Conservation (phyloP, 2,329 filamentous ascomycete species). For the Anisogramma anomala region DNA sequence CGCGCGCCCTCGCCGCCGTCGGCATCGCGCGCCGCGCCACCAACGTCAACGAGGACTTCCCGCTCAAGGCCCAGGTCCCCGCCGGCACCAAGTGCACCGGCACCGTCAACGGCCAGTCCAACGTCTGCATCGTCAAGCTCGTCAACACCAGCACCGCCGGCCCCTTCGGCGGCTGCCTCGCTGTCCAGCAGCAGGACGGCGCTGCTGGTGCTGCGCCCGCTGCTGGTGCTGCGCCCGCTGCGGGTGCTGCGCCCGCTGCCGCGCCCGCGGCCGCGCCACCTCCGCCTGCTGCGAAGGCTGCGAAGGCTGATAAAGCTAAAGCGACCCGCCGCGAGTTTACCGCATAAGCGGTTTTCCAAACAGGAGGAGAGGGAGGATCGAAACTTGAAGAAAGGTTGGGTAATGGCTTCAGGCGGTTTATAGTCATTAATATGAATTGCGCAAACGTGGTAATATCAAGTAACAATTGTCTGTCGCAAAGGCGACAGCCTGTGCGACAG, state of each 20-base stretch:
- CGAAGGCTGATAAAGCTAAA: too few species aligned
- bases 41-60: slow-evolving; percentile 17
- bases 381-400: too few species aligned
- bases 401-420: too few species aligned
- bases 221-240: background rate
- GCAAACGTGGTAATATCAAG: too few species aligned
- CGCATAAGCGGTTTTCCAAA: too few species aligned
- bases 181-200: slow-evolving; percentile 14
- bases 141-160: slow-evolving; percentile 18
- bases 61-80: slow-evolving; percentile 19
- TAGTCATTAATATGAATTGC: too few species aligned
- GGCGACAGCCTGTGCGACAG: too few species aligned
- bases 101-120: slow-evolving; percentile 17
- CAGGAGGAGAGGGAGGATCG: too few species aligned
- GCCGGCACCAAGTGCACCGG: slow-evolving; percentile 20
- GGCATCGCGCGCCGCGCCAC: slow-evolving; percentile 15
- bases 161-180: slow-evolving; percentile 14
- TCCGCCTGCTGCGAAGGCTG: too few species aligned
- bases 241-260: slow-evolving; percentile 3
- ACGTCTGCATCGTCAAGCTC: slow-evolving; percentile 22
- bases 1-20: slow-evolving; percentile 11
- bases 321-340: too few species aligned
- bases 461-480: too few species aligned
- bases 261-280: slow-evolving; percentile 9
- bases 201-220: background rate